Evolutionary conservation across 768 basidiomycete species (phyloP).

Genomic region (Imleria badia): DNA sequence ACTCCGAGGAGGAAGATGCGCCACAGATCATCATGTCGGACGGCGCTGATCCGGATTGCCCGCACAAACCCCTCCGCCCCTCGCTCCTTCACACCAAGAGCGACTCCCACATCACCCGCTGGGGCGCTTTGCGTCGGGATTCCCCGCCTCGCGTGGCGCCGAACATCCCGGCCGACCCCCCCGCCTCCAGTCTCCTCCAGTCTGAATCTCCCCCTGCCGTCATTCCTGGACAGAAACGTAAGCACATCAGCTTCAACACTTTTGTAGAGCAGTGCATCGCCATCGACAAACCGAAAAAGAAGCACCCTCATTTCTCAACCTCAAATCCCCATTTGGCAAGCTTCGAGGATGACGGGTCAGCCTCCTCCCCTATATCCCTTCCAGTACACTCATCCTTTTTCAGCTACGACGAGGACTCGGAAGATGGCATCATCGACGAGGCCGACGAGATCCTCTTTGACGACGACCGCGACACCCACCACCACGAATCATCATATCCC

Average conservation of each 20-base stretch:
- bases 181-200: slow-evolving; percentile 12
- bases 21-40: slow-evolving; percentile 21
- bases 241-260: slow-evolving; percentile 96
- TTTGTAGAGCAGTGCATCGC: slow-evolving; percentile 97
- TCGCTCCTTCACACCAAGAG: slow-evolving; percentile 79
- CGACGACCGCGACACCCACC: slow-evolving; percentile 27
- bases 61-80: slow-evolving; percentile 41
- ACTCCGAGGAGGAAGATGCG: slow-evolving; percentile 48
- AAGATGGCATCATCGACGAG: slow-evolving; percentile 53
- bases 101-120: slow-evolving; percentile 75
- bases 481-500: slow-evolving; percentile 14
- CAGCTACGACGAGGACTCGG: slow-evolving; percentile 72
- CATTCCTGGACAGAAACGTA: slow-evolving; percentile 51
- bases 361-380: slow-evolving; percentile 1
- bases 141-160: slow-evolving; percentile 64
- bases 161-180: slow-evolving; percentile 1
- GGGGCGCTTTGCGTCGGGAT: slow-evolving; percentile 54
- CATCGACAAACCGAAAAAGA: slow-evolving; percentile 68
- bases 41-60: slow-evolving; percentile 14
- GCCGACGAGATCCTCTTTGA: slow-evolving; percentile 38
- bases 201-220: slow-evolving; percentile 20
- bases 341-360: slow-evolving; percentile 66
- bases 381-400: not conserved
- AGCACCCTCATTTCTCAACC: slow-evolving; percentile 13
- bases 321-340: slow-evolving; percentile 25